A percentile compares a stretch with the other conserved stretches of the same genome.
Conservation (phyloP, 345 rosid genomes). For the Cardamine occulta region DNA sequence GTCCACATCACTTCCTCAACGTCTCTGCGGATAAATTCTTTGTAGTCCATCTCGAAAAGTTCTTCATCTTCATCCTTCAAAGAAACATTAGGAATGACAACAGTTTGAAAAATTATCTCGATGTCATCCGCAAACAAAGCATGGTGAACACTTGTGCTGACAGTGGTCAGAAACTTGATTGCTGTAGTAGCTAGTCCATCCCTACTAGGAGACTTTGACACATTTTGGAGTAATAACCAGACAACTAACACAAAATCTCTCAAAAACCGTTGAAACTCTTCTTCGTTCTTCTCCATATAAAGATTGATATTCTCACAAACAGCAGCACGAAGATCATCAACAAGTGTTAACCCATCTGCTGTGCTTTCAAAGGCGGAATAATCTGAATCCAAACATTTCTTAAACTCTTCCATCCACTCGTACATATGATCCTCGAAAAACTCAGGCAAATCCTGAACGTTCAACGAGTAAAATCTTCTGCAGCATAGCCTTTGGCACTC, state of each 20-base stretch:
- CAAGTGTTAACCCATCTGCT: constrained; percentile 56
- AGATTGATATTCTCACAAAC: constrained; percentile 94
- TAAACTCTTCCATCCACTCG: constrained; percentile 93
- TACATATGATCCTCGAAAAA: constrained; percentile 95
- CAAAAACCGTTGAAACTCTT: constrained; percentile 76
- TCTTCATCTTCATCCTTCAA: constrained; percentile 97
- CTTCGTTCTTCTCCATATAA: constrained; percentile 95
- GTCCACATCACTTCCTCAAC: constrained; percentile 98
- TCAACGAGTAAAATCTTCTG: constrained; percentile 81
- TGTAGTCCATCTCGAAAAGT: constrained; percentile 89
- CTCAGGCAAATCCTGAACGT: constrained; percentile 91
- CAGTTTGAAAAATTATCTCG: constrained; percentile 76
- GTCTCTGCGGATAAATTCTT: constrained; percentile 96
- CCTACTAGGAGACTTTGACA: constrained; percentile 69
- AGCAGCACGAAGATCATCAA: constrained; percentile 80
- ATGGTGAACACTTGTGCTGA: constrained; percentile 94
- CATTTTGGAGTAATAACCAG: constrained; percentile 83
- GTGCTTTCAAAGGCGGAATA: constrained; percentile 67
- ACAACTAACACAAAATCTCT: constrained; percentile 76
- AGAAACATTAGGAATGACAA: constrained; percentile 93
- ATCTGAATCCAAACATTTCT: constrained; percentile 61
- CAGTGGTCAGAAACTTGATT: constrained; percentile 91
- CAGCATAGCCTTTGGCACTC: constrained; percentile 91
- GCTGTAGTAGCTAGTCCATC: constrained; percentile 85
- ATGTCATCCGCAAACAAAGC: constrained; percentile 76